Percentiles rank a stretch among this genome's conserved stretches.
Evolutionary conservation across 75 land plant genomes (phyloP).

Genomic region (Cunninghamia lanceolata): DNA sequence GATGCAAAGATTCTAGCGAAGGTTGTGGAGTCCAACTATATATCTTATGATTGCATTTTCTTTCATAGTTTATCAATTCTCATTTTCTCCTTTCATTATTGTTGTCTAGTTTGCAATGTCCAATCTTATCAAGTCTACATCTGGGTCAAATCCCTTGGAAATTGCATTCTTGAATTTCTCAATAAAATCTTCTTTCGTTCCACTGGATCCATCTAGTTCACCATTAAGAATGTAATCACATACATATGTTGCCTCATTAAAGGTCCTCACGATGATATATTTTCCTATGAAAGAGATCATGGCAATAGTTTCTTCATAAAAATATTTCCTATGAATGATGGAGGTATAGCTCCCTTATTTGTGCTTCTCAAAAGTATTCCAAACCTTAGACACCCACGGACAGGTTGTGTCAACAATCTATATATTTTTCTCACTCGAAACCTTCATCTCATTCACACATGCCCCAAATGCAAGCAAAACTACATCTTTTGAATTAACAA

Average conservation of each 20-base stretch:
- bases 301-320: too few species aligned
- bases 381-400: conserved; percentile 98
- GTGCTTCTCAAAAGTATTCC: conserved; percentile 95
- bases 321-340: too few species aligned
- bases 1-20: too few species aligned
- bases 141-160: conserved; percentile 85
- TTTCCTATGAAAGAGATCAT: too few species aligned
- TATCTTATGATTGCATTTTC: too few species aligned
- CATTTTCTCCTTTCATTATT: conserved; percentile 96
- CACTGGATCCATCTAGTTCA: conserved; percentile 78
- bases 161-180: conserved; percentile 91
- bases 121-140: conserved; percentile 63
- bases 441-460: conserved; percentile 78
- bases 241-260: conserved; percentile 84
- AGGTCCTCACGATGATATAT: too few species aligned
- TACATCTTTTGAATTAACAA: too few species aligned
- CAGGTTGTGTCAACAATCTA: conserved; percentile 97
- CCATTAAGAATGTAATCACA: conserved; percentile 92
- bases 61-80: too few species aligned
- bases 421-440: too few species aligned
- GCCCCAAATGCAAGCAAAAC: conserved; percentile 97
- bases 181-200: too few species aligned
- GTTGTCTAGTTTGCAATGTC: conserved; percentile 98
- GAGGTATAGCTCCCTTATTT: too few species aligned
- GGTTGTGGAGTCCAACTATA: too few species aligned